Percentiles rank a stretch among this genome's conserved stretches.
Evolutionary conservation across 75 land plant genomes (phyloP).

Genomic region (Picea glauca): DNA sequence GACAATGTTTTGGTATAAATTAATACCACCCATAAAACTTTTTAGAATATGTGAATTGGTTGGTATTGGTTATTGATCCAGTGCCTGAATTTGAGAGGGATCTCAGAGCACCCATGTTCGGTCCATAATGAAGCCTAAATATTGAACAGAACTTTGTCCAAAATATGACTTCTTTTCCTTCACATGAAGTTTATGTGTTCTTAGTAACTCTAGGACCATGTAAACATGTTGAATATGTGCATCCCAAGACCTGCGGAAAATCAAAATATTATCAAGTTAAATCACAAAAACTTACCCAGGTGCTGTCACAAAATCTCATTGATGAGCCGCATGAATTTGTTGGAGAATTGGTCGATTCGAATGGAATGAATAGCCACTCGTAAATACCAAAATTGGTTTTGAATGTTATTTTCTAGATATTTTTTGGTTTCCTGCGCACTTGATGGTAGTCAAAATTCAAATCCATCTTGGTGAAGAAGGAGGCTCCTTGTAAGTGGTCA

Average conservation of each 20-base stretch:
- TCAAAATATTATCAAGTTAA: neutral
- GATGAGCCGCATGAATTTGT: neutral
- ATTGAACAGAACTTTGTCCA: too few relatives aligned
- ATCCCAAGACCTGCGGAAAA: neutral
- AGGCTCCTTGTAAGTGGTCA: too few relatives aligned
- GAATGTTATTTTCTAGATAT: neutral
- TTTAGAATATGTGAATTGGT: too few relatives aligned
- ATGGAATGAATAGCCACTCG: neutral
- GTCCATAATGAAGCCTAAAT: too few relatives aligned
- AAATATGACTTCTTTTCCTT: too few relatives aligned
- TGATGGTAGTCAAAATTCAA: neutral
- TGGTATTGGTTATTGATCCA: too few relatives aligned
- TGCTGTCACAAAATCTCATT: neutral
- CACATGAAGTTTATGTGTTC: too few relatives aligned
- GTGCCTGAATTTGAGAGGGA: too few relatives aligned
- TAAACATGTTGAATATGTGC: neutral
- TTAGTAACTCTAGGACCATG: neutral
- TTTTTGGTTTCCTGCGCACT: neutral
- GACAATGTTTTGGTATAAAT: neutral
- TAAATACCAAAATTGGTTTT: neutral
- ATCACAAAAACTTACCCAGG: neutral
- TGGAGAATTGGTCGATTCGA: too few relatives aligned
- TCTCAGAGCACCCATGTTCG: too few relatives aligned
- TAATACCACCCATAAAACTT: too few relatives aligned
- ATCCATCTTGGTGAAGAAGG: neutral